Percentiles rank a stretch among this genome's conserved stretches.
Evolutionary conservation across 768 basidiomycete genomes (phyloP).

Genomic region (Hortiboletus campestris): DNA sequence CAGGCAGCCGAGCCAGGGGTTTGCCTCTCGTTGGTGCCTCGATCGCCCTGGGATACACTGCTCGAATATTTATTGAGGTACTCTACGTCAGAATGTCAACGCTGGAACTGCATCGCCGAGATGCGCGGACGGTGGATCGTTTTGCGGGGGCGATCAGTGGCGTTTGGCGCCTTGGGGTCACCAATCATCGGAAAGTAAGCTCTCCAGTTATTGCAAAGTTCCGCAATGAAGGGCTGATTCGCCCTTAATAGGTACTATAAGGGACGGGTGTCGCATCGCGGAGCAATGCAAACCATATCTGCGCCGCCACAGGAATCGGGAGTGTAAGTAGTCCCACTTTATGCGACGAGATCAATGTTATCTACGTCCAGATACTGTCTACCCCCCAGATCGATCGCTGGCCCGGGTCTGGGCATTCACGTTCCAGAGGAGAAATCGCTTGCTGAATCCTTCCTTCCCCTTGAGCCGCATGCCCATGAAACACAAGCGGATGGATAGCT

Average conservation of each 20-base stretch:
- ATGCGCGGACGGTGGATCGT: not conserved
- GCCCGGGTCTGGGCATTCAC: not conserved
- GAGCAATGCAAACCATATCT: too few species aligned
- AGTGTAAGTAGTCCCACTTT: too few species aligned
- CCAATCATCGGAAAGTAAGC: not conserved
- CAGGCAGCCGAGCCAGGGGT: not conserved
- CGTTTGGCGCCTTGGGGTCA: not conserved
- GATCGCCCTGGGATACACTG: not conserved
- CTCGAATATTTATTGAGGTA: not conserved
- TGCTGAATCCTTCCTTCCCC: not conserved
- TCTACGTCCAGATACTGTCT: too few species aligned
- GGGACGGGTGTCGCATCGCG: not conserved
- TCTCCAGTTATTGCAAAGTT: not conserved
- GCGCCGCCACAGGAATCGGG: too few species aligned
- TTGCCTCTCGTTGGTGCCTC: not conserved
- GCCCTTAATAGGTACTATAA: not conserved
- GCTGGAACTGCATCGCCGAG: not conserved
- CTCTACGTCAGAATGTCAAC: not conserved
- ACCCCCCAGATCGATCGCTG: not conserved
- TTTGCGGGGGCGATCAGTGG: not conserved
- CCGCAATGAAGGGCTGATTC: not conserved
- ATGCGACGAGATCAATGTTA: not conserved
- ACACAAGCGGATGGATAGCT: not conserved
- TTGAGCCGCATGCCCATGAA: not conserved
- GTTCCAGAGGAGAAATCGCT: not conserved